Evolutionary conservation across 441 rosid genomes (phyloP).

Genomic region (Adansonia madagascariensis): DNA sequence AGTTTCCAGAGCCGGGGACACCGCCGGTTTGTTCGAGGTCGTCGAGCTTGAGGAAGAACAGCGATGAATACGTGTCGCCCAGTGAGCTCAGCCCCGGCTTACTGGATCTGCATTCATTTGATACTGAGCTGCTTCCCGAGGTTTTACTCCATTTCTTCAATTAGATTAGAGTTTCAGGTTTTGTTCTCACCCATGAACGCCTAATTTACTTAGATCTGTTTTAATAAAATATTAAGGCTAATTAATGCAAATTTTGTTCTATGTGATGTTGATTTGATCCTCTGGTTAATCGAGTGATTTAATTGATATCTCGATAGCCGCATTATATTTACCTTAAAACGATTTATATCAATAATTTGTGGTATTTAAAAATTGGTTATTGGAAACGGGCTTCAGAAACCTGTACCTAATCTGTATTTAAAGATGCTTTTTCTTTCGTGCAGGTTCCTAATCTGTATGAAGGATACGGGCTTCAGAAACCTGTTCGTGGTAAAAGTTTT

Average conservation of each 20-base stretch:
- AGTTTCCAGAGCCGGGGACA: constrained; percentile 41
- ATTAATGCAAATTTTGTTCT: not conserved
- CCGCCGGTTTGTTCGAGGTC: constrained; percentile 47
- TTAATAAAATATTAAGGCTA: not conserved
- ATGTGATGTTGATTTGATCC: not conserved
- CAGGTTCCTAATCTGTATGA: constrained; percentile 39
- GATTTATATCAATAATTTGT: not conserved
- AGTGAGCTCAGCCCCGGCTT: constrained; percentile 62
- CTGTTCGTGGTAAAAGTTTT: constrained; percentile 44
- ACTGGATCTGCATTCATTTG: constrained; percentile 71
- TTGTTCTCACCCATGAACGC: not conserved
- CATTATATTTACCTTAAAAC: not conserved
- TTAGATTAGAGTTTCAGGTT: constrained; percentile 7
- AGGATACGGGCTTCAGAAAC: constrained; percentile 33
- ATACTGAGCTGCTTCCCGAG: constrained; percentile 64
- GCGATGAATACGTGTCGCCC: constrained; percentile 44
- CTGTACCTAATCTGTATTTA: too few species aligned
- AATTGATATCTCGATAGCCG: not conserved
- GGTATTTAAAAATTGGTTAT: not conserved
- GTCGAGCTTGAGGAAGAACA: constrained; percentile 59
- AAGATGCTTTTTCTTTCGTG: not conserved
- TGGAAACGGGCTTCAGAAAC: too few species aligned
- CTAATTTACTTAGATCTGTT: not conserved
- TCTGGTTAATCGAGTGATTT: not conserved
- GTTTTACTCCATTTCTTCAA: constrained; percentile 29